phyloP scores from a whole-genome alignment of 2,329 filamentous ascomycete species.

The Didymosphaeria variabile region DNA sequence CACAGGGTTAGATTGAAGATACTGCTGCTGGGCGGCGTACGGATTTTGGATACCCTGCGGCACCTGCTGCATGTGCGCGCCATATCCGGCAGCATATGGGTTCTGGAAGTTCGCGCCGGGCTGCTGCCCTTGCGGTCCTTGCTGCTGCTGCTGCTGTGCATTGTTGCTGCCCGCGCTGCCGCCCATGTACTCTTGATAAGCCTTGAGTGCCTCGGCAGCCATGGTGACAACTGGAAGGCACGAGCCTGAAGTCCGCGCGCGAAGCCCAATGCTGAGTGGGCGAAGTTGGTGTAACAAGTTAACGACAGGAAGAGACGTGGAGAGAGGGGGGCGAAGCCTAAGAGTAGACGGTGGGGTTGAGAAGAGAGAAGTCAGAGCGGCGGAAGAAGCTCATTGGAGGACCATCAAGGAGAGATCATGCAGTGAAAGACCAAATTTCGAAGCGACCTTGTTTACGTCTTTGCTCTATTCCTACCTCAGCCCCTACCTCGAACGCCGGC shows the following conservation, averaged over 20 bases:
- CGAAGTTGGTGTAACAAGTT: slow-evolving; percentile 12
- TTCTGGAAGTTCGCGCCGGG: slow-evolving; percentile 13
- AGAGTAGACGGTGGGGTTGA: slow-evolving; percentile 15
- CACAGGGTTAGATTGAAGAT: slow-evolving; percentile 37
- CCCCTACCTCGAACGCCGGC: background rate
- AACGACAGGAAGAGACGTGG: slow-evolving; percentile 14
- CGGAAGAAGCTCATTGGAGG: slow-evolving; percentile 8
- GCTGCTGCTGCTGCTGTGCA: slow-evolving; percentile 24
- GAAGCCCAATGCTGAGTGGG: slow-evolving; percentile 21
- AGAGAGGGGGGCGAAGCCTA: background rate
- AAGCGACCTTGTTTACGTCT: background rate
- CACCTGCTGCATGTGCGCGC: slow-evolving; percentile 4
- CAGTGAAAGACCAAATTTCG: slow-evolving; percentile 25
- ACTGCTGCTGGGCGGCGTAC: slow-evolving; percentile 22
- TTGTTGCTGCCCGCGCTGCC: slow-evolving; percentile 26
- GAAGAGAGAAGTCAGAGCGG: background rate
- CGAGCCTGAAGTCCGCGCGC: slow-evolving; percentile 18
- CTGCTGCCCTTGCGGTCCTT: slow-evolving; percentile 11
- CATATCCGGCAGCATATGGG: slow-evolving; percentile 12
- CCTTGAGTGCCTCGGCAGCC: slow-evolving; percentile 41
- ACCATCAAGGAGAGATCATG: slow-evolving; percentile 10
- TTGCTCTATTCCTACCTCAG: slow-evolving; percentile 9
- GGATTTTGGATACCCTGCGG: slow-evolving; percentile 4
- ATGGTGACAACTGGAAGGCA: slow-evolving; percentile 28
- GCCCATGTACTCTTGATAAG: slow-evolving; percentile 44